Evolutionary conservation across 2,329 filamentous ascomycete species (phyloP).

Genomic region (Alternaria dauci): DNA sequence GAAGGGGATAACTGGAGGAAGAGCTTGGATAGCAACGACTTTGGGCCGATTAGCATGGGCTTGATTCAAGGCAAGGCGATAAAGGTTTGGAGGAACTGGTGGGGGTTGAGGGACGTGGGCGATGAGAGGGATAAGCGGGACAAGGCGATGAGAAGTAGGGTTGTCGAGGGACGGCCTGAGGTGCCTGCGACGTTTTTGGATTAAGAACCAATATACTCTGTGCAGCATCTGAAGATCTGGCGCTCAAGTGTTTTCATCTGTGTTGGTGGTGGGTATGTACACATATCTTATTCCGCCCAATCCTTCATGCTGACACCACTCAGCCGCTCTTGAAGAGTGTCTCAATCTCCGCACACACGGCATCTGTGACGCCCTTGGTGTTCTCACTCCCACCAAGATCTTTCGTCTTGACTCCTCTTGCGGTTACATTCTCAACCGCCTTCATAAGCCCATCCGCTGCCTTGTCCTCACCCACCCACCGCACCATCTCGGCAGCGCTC

Average conservation of each 20-base stretch:
- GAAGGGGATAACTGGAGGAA: slow-evolving; percentile 84
- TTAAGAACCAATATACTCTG: slow-evolving; percentile 10
- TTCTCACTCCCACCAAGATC: slow-evolving; percentile 67
- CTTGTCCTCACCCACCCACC: slow-evolving; percentile 67
- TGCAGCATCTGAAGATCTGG: background rate
- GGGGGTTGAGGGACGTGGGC: slow-evolving; percentile 59
- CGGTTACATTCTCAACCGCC: slow-evolving; percentile 68
- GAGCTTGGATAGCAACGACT: slow-evolving; percentile 86
- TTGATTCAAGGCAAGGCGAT: slow-evolving; percentile 79
- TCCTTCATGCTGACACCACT: slow-evolving; percentile 2
- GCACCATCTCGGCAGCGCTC: slow-evolving; percentile 73
- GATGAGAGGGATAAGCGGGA: slow-evolving; percentile 63
- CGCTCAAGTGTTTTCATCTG: background rate
- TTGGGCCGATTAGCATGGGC: slow-evolving; percentile 80
- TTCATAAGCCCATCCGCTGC: slow-evolving; percentile 66
- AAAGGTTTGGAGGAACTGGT: slow-evolving; percentile 68
- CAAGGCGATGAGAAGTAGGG: slow-evolving; percentile 51
- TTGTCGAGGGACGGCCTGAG: slow-evolving; percentile 48
- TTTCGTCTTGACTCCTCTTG: slow-evolving; percentile 62
- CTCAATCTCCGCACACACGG: slow-evolving; percentile 63
- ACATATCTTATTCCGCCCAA: background rate
- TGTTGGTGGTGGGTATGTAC: slow-evolving; percentile 17
- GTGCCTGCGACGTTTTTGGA: slow-evolving; percentile 36
- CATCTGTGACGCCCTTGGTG: slow-evolving; percentile 67
- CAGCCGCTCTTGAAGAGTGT: slow-evolving; percentile 44